Conservation (phyloP, 2,329 filamentous ascomycete genomes). For the Aspergillus sergii region DNA sequence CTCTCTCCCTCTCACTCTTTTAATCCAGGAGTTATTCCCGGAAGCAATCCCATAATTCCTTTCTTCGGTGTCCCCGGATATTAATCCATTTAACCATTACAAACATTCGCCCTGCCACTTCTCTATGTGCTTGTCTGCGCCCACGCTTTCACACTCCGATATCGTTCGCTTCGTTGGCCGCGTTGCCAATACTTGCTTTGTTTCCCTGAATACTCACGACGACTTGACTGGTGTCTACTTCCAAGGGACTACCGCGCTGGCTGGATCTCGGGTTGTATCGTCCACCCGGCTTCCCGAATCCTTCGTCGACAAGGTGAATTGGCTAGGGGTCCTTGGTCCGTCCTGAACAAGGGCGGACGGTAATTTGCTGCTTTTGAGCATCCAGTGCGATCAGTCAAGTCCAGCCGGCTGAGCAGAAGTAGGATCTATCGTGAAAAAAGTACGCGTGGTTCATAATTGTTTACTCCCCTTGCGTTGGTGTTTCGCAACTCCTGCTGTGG, state of each 20-base stretch:
- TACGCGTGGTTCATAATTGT: background rate
- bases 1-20: slow-evolving; percentile 3
- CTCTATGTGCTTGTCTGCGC: slow-evolving; percentile 43
- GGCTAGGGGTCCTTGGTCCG: slow-evolving; percentile 53
- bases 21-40: slow-evolving; percentile 6
- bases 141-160: slow-evolving; percentile 31
- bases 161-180: slow-evolving; percentile 30
- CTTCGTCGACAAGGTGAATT: slow-evolving; percentile 40
- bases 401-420: background rate
- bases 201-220: slow-evolving; percentile 18
- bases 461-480: slow-evolving; percentile 10
- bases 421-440: background rate
- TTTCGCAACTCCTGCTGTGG: background rate
- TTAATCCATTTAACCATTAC: slow-evolving; percentile 6
- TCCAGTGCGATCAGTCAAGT: slow-evolving; percentile 2
- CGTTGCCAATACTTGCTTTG: slow-evolving; percentile 25
- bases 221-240: slow-evolving; percentile 17
- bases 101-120: slow-evolving; percentile 13
- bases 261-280: slow-evolving; percentile 16
- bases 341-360: slow-evolving; percentile 56
- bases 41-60: slow-evolving; percentile 2
- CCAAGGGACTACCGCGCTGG: slow-evolving; percentile 18
- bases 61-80: slow-evolving; percentile 2
- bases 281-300: slow-evolving; percentile 25
- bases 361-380: slow-evolving; percentile 38